These are phyloP conservation scores for Leishmania tropica DNA, from an alignment of 208 protist genomes.

Conservation along the genomic window DNA sequence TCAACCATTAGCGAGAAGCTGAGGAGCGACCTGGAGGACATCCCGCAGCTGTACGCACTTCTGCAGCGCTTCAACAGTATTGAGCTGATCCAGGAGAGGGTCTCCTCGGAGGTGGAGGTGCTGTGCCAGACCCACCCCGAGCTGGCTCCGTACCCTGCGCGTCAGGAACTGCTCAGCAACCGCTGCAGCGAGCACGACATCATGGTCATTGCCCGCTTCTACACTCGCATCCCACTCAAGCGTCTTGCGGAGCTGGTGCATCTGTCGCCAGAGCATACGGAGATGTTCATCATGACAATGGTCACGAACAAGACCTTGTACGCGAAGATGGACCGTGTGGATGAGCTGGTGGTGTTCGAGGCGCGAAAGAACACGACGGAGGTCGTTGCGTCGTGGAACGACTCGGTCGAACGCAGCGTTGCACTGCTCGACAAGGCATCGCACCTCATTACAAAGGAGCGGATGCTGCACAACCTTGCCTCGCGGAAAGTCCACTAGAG, in stretches of 20 bases:
- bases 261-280: conserved; percentile 85
- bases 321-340: conserved; percentile 94
- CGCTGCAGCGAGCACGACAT: conserved; percentile 97
- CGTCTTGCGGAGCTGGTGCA: conserved; percentile 93
- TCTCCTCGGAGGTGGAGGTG: conserved; percentile 53
- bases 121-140: conserved; percentile 72
- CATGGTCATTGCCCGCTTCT: conserved; percentile 94
- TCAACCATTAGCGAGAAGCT: conserved; percentile 51
- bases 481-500: conserved; percentile 25
- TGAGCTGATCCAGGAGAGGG: conserved; percentile 82
- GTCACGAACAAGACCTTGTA: conserved; percentile 91
- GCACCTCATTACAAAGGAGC: conserved; percentile 95
- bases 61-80: conserved; percentile 87
- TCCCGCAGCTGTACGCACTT: conserved; percentile 70
- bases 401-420: conserved; percentile 85
- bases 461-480: conserved; percentile 87
- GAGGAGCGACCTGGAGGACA: conserved; percentile 71
- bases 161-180: conserved; percentile 79
- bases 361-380: conserved; percentile 88
- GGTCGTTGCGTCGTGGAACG: conserved; percentile 90
- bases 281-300: conserved; percentile 93
- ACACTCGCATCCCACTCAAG: conserved; percentile 90
- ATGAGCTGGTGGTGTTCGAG: conserved; percentile 92
- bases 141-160: conserved; percentile 60
- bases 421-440: conserved; percentile 92